Base-by-base conservation (phyloP, 2,329 filamentous ascomycete genomes). In the Fusarium oligoseptatum region DNA sequence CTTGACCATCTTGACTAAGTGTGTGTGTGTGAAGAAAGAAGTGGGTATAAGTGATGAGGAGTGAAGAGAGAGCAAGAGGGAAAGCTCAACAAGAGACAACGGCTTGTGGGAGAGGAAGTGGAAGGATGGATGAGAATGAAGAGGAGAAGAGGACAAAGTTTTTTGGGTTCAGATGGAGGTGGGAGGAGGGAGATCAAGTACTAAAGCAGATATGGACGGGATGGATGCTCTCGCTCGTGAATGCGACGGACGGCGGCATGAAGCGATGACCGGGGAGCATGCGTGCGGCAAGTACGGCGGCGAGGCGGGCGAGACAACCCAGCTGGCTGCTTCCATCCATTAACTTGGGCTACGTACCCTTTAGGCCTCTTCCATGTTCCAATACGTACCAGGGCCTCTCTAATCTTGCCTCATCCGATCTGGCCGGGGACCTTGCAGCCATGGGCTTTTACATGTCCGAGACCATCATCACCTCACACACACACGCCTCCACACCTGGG, bases 1-100 rank as follows among this genome's bases (percentile, higher is more conserved):
- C 85, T 91, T 91, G 78, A 91, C 89, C 89, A 91, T 91, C 77
- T 79, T 84, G 80, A 79, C 70, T 76, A 71, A 78, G 71, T 74
- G 73, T 22, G 71, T 74, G 73, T 22, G 22, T 72, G 48, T 66
- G 60, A 56, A 52, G 39, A 55, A 55, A 64, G 64, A 69, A 64
- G 64, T 69, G 63, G 68, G 66, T 70, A 64, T 67, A 61, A 62
- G 60, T 60, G 60, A 52, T 65, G 52, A 60, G 29, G 60, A 56
- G 60, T 56, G 52, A 62, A 62, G 60, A 56, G 60, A 50, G 52
- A 62, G 60, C 63, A 66, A 37, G 57, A 57, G 56, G 56, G 43
- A 24, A 52, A 37, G 27, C 55, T 69, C 60, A 55, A 62, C 24
- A 24, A 48, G 45, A 45, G 45, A 34, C 29, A 29, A 45, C 36